phyloP scores from a whole-genome alignment of 1,284 basidiomycete genomes.

The Naganishia sp. region DNA sequence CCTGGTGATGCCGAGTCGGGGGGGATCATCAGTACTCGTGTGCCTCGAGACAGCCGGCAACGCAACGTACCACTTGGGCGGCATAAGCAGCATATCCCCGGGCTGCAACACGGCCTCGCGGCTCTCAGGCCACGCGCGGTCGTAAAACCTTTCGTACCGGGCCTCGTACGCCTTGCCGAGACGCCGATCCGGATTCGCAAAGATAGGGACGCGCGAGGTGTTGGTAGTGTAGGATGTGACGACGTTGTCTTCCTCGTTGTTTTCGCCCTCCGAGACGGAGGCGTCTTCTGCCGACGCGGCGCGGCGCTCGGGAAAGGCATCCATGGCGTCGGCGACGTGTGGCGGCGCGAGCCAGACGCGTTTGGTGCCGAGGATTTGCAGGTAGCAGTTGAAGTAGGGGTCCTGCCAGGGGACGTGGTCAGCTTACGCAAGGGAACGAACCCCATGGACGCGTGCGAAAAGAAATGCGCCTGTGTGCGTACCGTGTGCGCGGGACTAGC shows the following conservation, averaged over 20 bases:
- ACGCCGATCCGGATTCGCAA: conserved; percentile 32
- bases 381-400: conserved; percentile 89
- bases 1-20: not conserved
- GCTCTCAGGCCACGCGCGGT: conserved; percentile 65
- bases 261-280: conserved; percentile 50
- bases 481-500: conserved; percentile 17
- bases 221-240: conserved; percentile 52
- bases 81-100: conserved; percentile 83
- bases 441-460: no score
- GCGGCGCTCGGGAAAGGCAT: conserved; percentile 48
- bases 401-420: conserved; percentile 60
- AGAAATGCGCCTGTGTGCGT: no score
- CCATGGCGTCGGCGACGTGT: conserved; percentile 58
- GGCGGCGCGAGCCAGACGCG: conserved; percentile 92
- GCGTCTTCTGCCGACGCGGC: conserved; percentile 37
- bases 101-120: conserved; percentile 67
- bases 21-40: not conserved
- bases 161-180: not conserved
- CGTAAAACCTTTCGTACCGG: conserved; percentile 58
- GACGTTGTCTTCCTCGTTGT: conserved; percentile 33
- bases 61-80: conserved; percentile 71
- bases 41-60: no score
- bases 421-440: not conserved
- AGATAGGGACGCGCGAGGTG: conserved; percentile 53
- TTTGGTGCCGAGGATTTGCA: conserved; percentile 84